Conservation (phyloP, 148 eudicot genomes). For the Pouteria glomerata region DNA sequence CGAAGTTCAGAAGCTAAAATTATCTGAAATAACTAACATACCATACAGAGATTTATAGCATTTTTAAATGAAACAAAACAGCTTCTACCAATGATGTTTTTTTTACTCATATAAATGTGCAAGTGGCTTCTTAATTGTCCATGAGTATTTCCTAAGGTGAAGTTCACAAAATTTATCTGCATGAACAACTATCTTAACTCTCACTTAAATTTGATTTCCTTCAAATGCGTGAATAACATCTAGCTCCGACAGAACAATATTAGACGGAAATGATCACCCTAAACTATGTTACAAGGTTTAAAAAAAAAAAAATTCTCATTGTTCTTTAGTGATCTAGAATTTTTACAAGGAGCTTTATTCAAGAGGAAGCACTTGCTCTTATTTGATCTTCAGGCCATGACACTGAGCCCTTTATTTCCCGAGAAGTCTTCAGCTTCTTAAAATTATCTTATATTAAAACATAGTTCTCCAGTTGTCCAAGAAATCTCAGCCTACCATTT, state of each 20-base stretch:
- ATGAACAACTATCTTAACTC: too few relatives aligned
- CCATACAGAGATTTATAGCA: background rate
- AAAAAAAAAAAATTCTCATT: background rate
- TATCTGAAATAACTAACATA: background rate
- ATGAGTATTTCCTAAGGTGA: too few relatives aligned
- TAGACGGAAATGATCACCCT: background rate
- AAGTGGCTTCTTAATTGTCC: too few relatives aligned
- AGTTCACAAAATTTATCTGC: too few relatives aligned
- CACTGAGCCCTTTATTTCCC: background rate
- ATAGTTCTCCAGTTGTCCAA: background rate
- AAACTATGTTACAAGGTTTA: background rate
- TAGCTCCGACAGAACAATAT: background rate
- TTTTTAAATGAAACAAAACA: background rate
- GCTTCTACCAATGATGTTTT: background rate
- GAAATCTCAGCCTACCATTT: background rate
- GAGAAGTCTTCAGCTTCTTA: background rate
- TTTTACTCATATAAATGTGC: too few relatives aligned
- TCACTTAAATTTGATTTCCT: background rate
- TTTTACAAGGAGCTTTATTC: background rate
- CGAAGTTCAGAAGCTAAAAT: too few relatives aligned
- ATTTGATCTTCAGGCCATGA: background rate
- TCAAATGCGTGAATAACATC: background rate
- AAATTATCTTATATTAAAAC: background rate
- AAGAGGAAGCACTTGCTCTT: too few relatives aligned
- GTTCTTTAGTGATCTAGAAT: background rate